Base-by-base conservation (phyloP, 108 stramenopile species). In the Skeletonema grethae region DNA sequence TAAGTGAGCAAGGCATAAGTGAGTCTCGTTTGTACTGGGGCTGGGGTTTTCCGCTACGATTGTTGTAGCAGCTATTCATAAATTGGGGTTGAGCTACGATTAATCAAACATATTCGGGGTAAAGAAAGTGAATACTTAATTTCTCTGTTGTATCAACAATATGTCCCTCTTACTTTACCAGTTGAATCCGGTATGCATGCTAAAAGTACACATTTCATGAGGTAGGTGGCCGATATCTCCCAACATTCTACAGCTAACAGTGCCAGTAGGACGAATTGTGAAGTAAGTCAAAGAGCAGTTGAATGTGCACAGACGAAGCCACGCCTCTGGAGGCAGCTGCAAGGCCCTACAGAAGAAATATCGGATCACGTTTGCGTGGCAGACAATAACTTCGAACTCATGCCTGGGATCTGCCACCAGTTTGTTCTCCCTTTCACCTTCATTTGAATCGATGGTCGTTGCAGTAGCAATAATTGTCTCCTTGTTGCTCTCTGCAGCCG, bases 301-400 rank as follows among this genome's bases (percentile, higher is more conserved):
- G 76, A 95, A 96, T 11, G 87, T 89, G 60, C 94, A 93, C 22
- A 92, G 76, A 35, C 97, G 84, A 12, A 96, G 78, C 95, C 95
- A 97, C 22, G 94, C 94, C 70, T 96, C 95, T 0, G 95, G 95
- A 69, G 95, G 95, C 5, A 97, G 57, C 68, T 97, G 97, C 61
- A 97, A 67, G 4, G 97, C 97, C 2, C 97, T 87, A 62, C 93
- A 88, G 24, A 95, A 80, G 69, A 96, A 94, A 82, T 96, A 97
- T 8, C 97, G 93, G 82, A 97, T 97, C n/a, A 97, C 95, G 64
- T 96, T 97, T 67, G 90, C 97, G 64, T 97, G 97, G 61, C 97
- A 93, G 9, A 97, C 93, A 46, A 97, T 88, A 57, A 97, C 88
- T 75, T 95, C 95, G 75, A 95, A 96, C 72, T 96, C 92, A 71